Evolutionary conservation across 1,284 basidiomycete species (phyloP).

Genomic region (Cutaneotrichosporon mucoides): DNA sequence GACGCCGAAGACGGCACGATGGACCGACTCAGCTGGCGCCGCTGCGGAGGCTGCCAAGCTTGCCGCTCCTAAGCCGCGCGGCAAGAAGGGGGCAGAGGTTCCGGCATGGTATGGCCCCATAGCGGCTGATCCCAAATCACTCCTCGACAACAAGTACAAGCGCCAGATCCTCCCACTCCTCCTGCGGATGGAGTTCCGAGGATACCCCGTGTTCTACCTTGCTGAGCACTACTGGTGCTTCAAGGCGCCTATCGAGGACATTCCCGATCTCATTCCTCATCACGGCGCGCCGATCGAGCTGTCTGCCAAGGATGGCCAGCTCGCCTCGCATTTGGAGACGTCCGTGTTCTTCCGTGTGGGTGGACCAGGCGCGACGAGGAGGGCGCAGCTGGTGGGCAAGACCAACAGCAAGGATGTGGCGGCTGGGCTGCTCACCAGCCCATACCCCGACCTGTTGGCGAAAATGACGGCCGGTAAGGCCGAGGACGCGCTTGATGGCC

Average conservation of each 20-base stretch:
- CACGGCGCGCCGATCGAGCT: slow-evolving; percentile 36
- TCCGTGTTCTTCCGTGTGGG: slow-evolving; percentile 37
- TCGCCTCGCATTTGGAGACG: slow-evolving; percentile 19
- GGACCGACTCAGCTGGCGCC: slow-evolving; percentile 27
- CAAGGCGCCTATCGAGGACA: slow-evolving; percentile 31
- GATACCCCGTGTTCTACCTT: slow-evolving; percentile 44
- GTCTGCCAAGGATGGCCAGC: slow-evolving; percentile 19
- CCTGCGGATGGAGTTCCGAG: slow-evolving; percentile 41
- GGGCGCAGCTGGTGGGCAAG: slow-evolving; percentile 10
- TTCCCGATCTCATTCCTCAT: slow-evolving; percentile 22
- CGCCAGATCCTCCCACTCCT: slow-evolving; percentile 42
- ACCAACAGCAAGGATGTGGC: slow-evolving; percentile 19
- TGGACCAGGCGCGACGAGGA: neutral
- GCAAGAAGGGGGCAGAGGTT: neutral
- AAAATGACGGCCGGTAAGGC: slow-evolving; percentile 4
- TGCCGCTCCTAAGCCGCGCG: no score
- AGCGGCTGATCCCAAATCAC: slow-evolving; percentile 6
- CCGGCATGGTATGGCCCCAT: slow-evolving; percentile 29
- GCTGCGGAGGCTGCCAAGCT: neutral
- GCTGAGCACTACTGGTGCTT: slow-evolving; percentile 48
- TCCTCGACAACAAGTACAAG: slow-evolving; percentile 22
- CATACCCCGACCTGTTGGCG: slow-evolving; percentile 23
- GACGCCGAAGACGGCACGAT: slow-evolving; percentile 80
- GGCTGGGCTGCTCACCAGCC: slow-evolving; percentile 26
- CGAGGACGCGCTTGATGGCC: slow-evolving; percentile 8